These are phyloP conservation scores for Cephaloascus fragrans DNA, from an alignment of 805 yeast species.

Conservation along the genomic window DNA sequence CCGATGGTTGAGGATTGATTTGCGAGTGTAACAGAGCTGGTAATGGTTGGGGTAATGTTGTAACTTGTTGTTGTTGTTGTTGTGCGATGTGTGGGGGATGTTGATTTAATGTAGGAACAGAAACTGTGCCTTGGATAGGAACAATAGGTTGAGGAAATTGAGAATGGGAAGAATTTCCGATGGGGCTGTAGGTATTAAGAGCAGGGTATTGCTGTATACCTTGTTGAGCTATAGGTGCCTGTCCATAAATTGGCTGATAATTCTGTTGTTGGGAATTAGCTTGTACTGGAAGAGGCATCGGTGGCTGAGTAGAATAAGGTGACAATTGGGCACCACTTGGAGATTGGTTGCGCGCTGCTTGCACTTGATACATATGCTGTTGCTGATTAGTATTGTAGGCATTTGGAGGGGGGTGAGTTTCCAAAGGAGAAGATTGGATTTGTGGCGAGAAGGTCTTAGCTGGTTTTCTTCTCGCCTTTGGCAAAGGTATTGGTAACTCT, in stretches of 20 bases:
- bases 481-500: constrained; percentile 37
- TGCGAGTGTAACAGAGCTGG: constrained; percentile 5
- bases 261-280: neutral
- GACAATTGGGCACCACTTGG: too few relatives aligned
- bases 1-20: constrained; percentile 11
- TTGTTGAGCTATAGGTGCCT: constrained; percentile 5
- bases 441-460: constrained; percentile 4
- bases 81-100: constrained; percentile 5
- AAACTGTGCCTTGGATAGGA: too few relatives aligned
- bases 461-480: constrained; percentile 11
- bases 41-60: constrained; percentile 3
- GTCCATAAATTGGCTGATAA: constrained; percentile 5
- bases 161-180: too few relatives aligned
- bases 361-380: too few relatives aligned
- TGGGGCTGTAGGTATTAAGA: constrained; percentile 1
- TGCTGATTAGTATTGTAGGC: neutral
- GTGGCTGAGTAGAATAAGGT: too few relatives aligned
- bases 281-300: too few relatives aligned
- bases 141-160: too few relatives aligned
- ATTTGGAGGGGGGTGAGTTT: neutral
- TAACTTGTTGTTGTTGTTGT: constrained; percentile 7
- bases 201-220: neutral
- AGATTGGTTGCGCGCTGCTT: too few relatives aligned
- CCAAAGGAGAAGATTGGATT: constrained; percentile 11
- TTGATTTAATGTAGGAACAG: constrained; percentile 3